phyloP scores from a whole-genome alignment of 2,329 filamentous ascomycete species.

The Trichoderma afroharzianum region DNA sequence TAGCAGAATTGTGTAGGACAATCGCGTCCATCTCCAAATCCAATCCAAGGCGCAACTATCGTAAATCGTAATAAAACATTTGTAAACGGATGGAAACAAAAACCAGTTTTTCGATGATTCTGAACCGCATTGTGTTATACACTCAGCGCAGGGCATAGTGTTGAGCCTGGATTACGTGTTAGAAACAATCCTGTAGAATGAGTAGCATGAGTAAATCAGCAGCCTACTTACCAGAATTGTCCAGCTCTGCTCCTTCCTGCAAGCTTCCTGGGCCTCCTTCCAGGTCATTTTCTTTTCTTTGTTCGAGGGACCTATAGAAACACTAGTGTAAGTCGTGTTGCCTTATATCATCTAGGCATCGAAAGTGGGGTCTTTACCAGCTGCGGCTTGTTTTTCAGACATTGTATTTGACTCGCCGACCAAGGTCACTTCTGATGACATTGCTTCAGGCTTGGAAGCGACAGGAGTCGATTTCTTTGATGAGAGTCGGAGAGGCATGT shows the following conservation, averaged over 20 bases:
- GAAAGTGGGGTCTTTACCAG: background rate
- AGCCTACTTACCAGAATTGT: background rate
- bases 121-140: no score
- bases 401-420: background rate
- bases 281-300: slow-evolving; percentile 11
- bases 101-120: background rate
- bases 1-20: background rate
- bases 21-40: background rate
- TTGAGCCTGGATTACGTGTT: background rate
- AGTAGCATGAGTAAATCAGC: background rate
- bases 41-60: background rate
- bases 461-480: background rate
- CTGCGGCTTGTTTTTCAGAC: background rate
- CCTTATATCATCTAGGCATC: background rate
- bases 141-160: background rate
- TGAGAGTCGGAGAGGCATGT: slow-evolving; percentile 1
- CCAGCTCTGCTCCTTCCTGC: background rate
- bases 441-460: slow-evolving; percentile 2
- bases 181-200: background rate
- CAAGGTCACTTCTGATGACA: slow-evolving; percentile 8
- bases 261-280: slow-evolving; percentile 1
- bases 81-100: background rate
- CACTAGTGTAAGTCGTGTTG: background rate
- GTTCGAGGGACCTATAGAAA: background rate
- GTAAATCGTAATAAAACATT: background rate